Evolutionary conservation across 2,329 filamentous ascomycete genomes (phyloP), one percentile per base, ranked within the genome.

Genomic region (Didymella exigua): DNA sequence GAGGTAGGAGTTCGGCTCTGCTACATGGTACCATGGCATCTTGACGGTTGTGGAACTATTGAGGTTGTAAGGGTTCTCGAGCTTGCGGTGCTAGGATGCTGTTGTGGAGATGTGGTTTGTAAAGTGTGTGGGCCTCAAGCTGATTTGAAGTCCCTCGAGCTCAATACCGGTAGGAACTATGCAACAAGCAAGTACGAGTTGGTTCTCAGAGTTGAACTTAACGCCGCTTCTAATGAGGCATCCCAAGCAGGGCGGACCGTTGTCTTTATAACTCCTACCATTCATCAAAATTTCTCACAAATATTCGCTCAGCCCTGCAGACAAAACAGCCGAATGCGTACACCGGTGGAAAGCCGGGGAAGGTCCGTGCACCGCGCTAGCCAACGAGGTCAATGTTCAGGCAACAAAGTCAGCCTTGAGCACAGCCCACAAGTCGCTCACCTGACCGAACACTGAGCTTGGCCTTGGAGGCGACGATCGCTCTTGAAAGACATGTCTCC

Each of bases 1-100:
- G 76, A 96, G 89, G 82, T 95, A 96, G 77, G 91, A 85, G 77
- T 92, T 89, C 24, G 90, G 87, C 51, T 85, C 84, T 18, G 89
- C 88, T 61, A 91, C 83, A 73, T 82, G 84, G 77, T 88, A 90
- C 64, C 83, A 83, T 80, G 84, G 63, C 69, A 72, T 74, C 18
- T 62, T 68, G 57, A 26, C 40, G 33, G 41, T 49, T 29, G 16
- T 16, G 37, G 31, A 7, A 14, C n/a, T 23, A 5, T 19, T 23
- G 10, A 7, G 11, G 24, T 24, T 33, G 2, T 23, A 7, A 29
- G 16, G 16, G 7, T 26, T 10, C 19, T n/a, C 3, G 9, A 5
- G 5, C 11, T 24, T 33, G 31, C 24, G 18, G 14, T 40, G 5
- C 23, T 23, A 16, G 11, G 30, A 2, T 44, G 13, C 23, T 23